These are phyloP conservation scores for Lactarius evosmus DNA, from an alignment of 768 basidiomycete genomes.

Conservation along the genomic window DNA sequence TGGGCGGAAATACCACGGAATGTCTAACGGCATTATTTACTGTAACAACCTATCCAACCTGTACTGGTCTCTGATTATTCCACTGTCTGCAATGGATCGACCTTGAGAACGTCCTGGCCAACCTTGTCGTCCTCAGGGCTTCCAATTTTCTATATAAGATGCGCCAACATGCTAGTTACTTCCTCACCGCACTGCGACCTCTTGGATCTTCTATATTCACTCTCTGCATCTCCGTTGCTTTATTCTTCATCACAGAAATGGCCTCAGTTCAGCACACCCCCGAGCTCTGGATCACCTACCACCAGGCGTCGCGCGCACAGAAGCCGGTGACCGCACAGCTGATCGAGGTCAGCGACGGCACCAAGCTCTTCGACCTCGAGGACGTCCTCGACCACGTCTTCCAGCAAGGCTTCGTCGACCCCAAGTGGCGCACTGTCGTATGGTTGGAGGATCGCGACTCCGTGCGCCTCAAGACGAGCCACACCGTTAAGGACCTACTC, in stretches of 20 bases:
- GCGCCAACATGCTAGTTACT: background rate
- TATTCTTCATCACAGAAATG: conserved; percentile 6
- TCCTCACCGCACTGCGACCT: conserved; percentile 1
- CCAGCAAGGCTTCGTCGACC: conserved; percentile 46
- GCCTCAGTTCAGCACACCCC: conserved; percentile 15
- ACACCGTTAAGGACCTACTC: conserved; percentile 38
- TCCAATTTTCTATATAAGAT: conserved; percentile 8
- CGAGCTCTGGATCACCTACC: conserved; percentile 49
- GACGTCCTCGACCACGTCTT: conserved; percentile 48
- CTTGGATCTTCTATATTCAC: background rate
- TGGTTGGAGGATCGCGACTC: conserved; percentile 47
- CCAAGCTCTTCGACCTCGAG: conserved; percentile 43
- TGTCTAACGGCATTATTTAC: no score
- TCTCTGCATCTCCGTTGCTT: conserved; percentile 2
- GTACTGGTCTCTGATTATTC: no score
- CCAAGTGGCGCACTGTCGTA: conserved; percentile 41
- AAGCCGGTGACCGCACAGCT: conserved; percentile 45
- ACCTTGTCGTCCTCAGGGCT: background rate
- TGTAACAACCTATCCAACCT: no score
- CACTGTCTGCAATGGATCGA: no score
- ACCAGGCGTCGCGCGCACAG: conserved; percentile 44
- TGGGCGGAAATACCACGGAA: no score
- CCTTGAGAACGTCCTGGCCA: no score
- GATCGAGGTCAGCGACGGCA: conserved; percentile 45
- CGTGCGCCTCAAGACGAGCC: conserved; percentile 37